Base-by-base conservation (phyloP, 345 rosid genomes). In the Aethionema arabicum region DNA sequence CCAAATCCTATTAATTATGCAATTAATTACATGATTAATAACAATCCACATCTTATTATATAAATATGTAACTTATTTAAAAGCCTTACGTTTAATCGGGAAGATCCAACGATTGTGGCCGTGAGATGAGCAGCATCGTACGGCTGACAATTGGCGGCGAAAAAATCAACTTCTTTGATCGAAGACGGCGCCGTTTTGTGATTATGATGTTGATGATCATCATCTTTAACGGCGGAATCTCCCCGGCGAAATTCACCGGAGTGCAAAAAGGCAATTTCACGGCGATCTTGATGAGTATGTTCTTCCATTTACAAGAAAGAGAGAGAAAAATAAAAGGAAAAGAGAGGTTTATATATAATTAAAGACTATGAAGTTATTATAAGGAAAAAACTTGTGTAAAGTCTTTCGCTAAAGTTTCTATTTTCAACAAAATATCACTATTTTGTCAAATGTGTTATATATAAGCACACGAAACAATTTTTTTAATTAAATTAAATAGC, bases 101-200 rank as follows among this genome's bases (percentile, higher is more conserved):
- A 68, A 55, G 78, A 78, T 59, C 75, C 74, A 39, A 31, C 66
- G 61, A 73, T n/a, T 7, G 69, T 41, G 2, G 83, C 47, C 55
- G 72, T 74, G 31, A 65, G 66, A 56, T 65, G 78, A 40, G 32
- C 35, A 66, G 47, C 51, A 76, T 80, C 80, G 21, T 39, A 55
- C 5, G 67, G 63, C 59, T 74, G 76, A 44, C 50, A 69, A 32
- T 63, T 73, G 3, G 53, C 39, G 0, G 90, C 81, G 47, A 92
- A 92, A 89, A 92, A 92, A 78, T 92, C 96, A 56, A 86, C 68
- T 78, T 89, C 95, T 76, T 79, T 76, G 68, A 85, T 82, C 21
- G 66, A 65, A 1, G 27, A 21, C 27, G 27, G 27, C 27, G 27
- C 27, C 32, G 77, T 67, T 44, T 62, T 68, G 8, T 51, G 67